Conservation (phyloP, 352 stramenopile genomes). For the Pythium monospermum region DNA sequence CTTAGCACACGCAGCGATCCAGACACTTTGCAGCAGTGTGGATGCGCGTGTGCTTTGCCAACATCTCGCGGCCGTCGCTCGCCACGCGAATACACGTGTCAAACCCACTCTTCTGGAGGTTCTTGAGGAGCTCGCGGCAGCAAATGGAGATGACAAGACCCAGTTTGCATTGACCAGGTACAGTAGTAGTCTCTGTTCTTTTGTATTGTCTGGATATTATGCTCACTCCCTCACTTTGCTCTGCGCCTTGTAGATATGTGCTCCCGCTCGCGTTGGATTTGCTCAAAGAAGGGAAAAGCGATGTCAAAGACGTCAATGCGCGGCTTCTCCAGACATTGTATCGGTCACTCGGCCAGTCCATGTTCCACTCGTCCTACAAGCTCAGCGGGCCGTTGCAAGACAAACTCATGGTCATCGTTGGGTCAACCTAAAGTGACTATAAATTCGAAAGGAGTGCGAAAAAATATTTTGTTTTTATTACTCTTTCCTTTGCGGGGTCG, state of each 20-base stretch:
- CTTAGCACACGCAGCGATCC: constrained; percentile 36
- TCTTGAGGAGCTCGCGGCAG: constrained; percentile 30
- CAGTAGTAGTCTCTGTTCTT: neutral
- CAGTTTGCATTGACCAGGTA: constrained; percentile 48
- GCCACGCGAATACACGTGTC: constrained; percentile 48
- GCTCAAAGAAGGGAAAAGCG: constrained; percentile 71
- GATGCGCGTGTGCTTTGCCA: constrained; percentile 52
- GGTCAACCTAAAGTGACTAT: constrained; percentile 5
- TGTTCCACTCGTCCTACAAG: constrained; percentile 31
- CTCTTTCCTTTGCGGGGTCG: too few relatives aligned
- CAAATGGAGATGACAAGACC: constrained; percentile 45
- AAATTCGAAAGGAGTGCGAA: neutral
- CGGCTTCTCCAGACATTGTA: constrained; percentile 35
- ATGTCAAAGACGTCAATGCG: constrained; percentile 60
- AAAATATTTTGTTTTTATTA: too few relatives aligned
- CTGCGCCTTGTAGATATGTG: constrained; percentile 37
- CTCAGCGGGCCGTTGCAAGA: constrained; percentile 51
- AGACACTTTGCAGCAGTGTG: constrained; percentile 37
- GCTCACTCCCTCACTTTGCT: neutral
- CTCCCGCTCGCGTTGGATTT: constrained; percentile 62
- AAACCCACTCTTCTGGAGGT: constrained; percentile 56
- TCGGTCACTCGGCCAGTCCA: constrained; percentile 15
- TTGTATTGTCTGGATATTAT: neutral
- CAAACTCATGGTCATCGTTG: constrained; percentile 41
- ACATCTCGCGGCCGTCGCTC: constrained; percentile 43